These are phyloP conservation scores for Gyrodon lividus DNA, from an alignment of 768 basidiomycete species.

Conservation along the genomic window DNA sequence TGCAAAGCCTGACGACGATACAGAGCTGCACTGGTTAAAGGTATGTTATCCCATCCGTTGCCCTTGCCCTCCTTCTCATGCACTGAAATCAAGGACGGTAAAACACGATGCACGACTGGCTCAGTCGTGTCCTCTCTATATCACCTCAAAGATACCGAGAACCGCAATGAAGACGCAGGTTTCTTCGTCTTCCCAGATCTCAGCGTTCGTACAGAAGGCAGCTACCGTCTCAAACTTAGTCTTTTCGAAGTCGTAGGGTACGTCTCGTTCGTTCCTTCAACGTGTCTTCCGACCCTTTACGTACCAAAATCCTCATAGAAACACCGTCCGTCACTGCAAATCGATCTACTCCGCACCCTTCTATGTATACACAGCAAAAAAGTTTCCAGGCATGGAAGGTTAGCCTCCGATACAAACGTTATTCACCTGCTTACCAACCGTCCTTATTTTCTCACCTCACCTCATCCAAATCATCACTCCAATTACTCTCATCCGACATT, in stretches of 20 bases:
- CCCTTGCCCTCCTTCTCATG: not conserved
- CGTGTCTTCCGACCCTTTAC: conserved; percentile 6
- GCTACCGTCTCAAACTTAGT: conserved; percentile 67
- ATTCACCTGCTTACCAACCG: not conserved
- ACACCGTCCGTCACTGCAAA: conserved; percentile 87
- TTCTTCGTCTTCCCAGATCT: conserved; percentile 98
- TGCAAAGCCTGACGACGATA: conserved; percentile 85
- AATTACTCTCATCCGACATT: conserved; percentile 1
- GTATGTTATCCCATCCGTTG: conserved; percentile 31
- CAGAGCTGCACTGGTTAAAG: conserved; percentile 86
- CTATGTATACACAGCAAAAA: conserved; percentile 95
- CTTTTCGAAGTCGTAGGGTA: conserved; percentile 92
- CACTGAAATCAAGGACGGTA: conserved; percentile 68
- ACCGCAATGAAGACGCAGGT: conserved; percentile 68
- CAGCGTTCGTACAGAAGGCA: conserved; percentile 88
- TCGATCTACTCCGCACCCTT: conserved; percentile 87
- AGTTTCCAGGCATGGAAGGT: conserved; percentile 97
- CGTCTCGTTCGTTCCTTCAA: conserved; percentile 25
- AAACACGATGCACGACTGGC: conserved; percentile 89
- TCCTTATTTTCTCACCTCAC: conserved; percentile 9
- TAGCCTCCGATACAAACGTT: conserved; percentile 20
- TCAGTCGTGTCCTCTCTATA: conserved; percentile 88
- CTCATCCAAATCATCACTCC: conserved; percentile 19
- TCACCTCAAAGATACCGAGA: conserved; percentile 78
- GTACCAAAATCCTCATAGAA: conserved; percentile 39